Conservation (phyloP, 805 yeast genomes). For the Lipomyces spencermartinsiae region DNA sequence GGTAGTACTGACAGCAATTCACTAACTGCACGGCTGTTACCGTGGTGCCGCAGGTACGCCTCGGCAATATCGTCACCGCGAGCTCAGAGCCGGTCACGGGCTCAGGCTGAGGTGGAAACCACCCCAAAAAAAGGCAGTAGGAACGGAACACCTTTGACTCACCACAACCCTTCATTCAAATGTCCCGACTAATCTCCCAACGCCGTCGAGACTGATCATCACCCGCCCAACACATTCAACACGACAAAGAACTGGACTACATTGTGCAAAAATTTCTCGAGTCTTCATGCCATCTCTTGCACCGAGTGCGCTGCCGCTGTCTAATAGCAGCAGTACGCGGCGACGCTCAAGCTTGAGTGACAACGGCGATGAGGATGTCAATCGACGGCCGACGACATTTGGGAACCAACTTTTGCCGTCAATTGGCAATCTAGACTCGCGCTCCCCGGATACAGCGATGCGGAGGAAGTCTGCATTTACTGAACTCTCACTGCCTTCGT, state of each 20-base stretch:
- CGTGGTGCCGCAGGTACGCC: background rate
- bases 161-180: background rate
- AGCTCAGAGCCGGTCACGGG: no score
- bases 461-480: background rate
- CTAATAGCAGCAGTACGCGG: background rate
- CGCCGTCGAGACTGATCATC: background rate
- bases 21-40: background rate
- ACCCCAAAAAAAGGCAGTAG: background rate
- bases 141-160: background rate
- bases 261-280: background rate
- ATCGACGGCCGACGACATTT: background rate
- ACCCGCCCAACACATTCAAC: background rate
- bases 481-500: background rate
- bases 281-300: conserved; percentile 4
- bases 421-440: background rate
- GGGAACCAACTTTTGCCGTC: background rate
- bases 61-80: background rate
- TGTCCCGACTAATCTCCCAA: background rate
- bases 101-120: background rate
- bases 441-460: background rate
- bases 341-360: background rate
- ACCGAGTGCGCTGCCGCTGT: conserved; percentile 6
- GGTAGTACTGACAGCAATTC: no score
- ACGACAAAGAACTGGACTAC: background rate
- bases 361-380: background rate